These are phyloP conservation scores for Phanerodontia chrysosporium DNA, from an alignment of 768 basidiomycete genomes.

Conservation along the genomic window DNA sequence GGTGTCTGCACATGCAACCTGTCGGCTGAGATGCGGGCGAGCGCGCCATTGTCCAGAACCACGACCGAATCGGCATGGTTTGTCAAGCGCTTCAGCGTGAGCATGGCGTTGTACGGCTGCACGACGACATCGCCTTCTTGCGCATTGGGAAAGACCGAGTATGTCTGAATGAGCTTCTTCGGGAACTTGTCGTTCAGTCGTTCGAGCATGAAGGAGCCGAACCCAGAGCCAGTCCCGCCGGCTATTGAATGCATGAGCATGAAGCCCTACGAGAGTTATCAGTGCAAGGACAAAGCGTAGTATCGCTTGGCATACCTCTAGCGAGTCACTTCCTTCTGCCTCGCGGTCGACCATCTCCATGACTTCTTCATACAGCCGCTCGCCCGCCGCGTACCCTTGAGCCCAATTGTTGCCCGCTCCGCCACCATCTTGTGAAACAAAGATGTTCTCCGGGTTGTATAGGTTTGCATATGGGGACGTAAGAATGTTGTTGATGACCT, in stretches of 20 bases:
- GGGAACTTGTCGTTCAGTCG: constrained; percentile 96
- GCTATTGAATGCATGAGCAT: constrained; percentile 99
- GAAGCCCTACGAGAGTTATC: constrained; percentile 68
- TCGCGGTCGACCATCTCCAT: constrained; percentile 99
- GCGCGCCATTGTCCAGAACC: constrained; percentile 93
- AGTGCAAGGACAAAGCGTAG: neutral
- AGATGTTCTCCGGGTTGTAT: constrained; percentile 98
- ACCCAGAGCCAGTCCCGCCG: constrained; percentile 95
- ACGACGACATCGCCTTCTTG: constrained; percentile 96
- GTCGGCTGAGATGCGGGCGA: constrained; percentile 90
- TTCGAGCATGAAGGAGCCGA: constrained; percentile 97
- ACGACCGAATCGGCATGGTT: constrained; percentile 98
- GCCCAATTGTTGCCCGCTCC: constrained; percentile 99
- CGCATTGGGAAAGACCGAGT: constrained; percentile 95
- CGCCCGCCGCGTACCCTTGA: constrained; percentile 87
- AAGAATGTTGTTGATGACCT: constrained; percentile 97
- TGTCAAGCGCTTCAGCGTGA: constrained; percentile 89
- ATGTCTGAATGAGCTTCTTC: constrained; percentile 98
- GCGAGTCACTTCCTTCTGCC: constrained; percentile 94
- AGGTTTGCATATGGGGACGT: constrained; percentile 83
- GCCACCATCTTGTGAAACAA: constrained; percentile 93
- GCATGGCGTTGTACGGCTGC: constrained; percentile 94
- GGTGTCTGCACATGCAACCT: constrained; percentile 84
- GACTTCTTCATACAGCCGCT: constrained; percentile 89
- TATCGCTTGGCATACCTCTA: constrained; percentile 59